Base-by-base conservation (phyloP, 306 rosid species). In the Begonia loranthoides region DNA sequence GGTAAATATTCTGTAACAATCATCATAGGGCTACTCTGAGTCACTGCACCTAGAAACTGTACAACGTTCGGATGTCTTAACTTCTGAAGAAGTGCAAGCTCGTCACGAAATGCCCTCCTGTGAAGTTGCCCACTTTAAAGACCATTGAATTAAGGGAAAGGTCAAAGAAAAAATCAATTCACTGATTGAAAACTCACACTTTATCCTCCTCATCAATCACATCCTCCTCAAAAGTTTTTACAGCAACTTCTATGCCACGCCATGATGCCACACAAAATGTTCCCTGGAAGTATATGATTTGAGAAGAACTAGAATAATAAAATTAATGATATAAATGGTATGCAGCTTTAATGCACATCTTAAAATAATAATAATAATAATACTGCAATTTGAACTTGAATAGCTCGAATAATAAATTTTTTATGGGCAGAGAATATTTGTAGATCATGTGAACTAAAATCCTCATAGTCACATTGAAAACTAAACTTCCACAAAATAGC, bases 21-120 rank as follows among this genome's bases (percentile, higher is more conserved):
- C 97, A 89, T 89, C 95, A 89, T 85, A 10, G 97, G 97, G 68
- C 90, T 89, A 75, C 94, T 89, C 68, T 89, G 95, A 56, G 97
- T 89, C 65, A 89, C 97, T 38, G 97, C 97, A 70, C 97, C 97
- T 52, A 89, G 79, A 85, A 89, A 89, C 62, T 89, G 97, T 45
- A 89, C 90, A 4, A 89, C 95, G 62, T 89, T 89, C 48, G 97
- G 97, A 76, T 89, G 97, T 41, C 97, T 77, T 59, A 89, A 76
- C 87, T 80, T 89, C 77, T 84, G 97, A 53, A 82, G 79, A 65
- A 89, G 73, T 9, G 81, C 94, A 70, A 89, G 95, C 77, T 89
- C 97, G 4, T 89, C 93, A 41, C 82, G 72, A 49, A 89, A 89
- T 16, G 94, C 94, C 66, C 67, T 85, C 78, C 97, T 89, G 95